Evolutionary conservation across 176 grass and related monocot genomes (phyloP), one percentile per base, ranked within the genome.

Genomic region (Oryza longistaminata): DNA sequence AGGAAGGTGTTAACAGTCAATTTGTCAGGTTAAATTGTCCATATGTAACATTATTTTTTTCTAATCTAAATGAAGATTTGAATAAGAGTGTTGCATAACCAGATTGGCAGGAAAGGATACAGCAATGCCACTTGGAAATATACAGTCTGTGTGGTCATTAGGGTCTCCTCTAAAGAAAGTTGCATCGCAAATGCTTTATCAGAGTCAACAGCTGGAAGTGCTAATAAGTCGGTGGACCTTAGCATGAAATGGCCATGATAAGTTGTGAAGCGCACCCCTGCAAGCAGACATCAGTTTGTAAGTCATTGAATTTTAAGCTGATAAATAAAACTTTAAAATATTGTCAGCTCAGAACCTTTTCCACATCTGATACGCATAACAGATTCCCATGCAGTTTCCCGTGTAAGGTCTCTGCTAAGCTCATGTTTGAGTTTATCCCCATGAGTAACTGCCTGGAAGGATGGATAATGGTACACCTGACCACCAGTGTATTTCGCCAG

Each of bases 171-270:
- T 64, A 99, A 74, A 68, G 87, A 85, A 29, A 99, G 66, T 88
- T 99, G 96, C 91, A 96, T 92, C 37, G 83, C 93, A 82, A 96
- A 99, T 49, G 96, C 91, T 92, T 99, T 99, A 90, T 99, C 96
- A 86, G 88, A 82, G 78, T 99, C 96, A 81, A 99, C 96, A 86
- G 96, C 96, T 83, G 91, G 96, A 92, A 99, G 91, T 16, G 96
- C 93, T 83, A 99, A 86, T 76, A 99, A 92, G 85, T 99, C 93
- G 11, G 96, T 99, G 27, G 93, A 96, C 78, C 96, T 89, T 79
- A 96, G 86, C 96, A 99, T 96, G 87, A 99, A 99, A 86, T 99
- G 93, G 15, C 96, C 96, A 78, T 99, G 96, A 87, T 99, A 99
- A 29, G 86, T 87, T 83, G 96, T 92, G 89, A 99, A 99, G 40